Evolutionary conservation across 805 yeast genomes (phyloP).

Genomic region (Kuraishia floccosa): DNA sequence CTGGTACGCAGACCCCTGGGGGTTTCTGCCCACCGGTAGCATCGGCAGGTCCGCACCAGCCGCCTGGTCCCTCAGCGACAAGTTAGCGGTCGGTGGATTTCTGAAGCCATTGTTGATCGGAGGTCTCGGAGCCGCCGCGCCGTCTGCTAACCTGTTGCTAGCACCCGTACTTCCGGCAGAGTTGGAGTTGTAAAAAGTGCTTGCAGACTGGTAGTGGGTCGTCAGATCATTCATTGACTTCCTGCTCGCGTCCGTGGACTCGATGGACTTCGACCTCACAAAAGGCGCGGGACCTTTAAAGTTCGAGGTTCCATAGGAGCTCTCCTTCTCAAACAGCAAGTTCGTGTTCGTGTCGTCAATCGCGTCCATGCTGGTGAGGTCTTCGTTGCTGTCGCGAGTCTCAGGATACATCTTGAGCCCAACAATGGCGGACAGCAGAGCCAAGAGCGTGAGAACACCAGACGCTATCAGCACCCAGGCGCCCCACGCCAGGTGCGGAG

Average conservation of each 20-base stretch:
- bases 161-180: not conserved
- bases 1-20: no score
- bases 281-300: constrained; percentile 2
- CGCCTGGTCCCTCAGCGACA: no score
- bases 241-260: constrained; percentile 6
- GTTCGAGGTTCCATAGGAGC: not conserved
- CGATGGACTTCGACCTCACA: constrained; percentile 1
- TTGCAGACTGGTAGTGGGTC: constrained; percentile 4
- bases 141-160: no score
- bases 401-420: constrained; percentile 5
- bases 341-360: constrained; percentile 1
- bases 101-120: no score
- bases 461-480: constrained; percentile 64
- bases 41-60: no score
- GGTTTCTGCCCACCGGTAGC: no score
- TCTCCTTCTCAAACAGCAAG: not conserved
- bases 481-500: constrained; percentile 61
- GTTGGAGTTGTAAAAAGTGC: constrained; percentile 3
- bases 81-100: no score
- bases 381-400: constrained; percentile 3
- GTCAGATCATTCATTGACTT: constrained; percentile 7
- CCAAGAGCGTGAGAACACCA: constrained; percentile 41
- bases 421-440: constrained; percentile 37
- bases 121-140: no score
- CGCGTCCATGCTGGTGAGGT: constrained; percentile 7